Evolutionary conservation across 805 yeast genomes (phyloP).

Genomic region (Priceomyces melissophilus): DNA sequence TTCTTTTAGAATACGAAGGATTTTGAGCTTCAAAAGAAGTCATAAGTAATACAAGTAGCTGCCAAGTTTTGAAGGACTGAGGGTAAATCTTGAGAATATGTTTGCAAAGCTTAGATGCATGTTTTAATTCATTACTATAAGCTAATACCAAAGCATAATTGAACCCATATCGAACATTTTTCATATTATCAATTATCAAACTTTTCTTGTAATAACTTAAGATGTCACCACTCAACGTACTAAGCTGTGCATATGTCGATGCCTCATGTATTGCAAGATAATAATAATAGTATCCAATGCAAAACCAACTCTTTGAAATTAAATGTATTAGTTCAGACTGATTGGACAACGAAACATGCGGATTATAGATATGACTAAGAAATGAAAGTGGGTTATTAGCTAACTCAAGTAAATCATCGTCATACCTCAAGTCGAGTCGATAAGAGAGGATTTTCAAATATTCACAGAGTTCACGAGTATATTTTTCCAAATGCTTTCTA

Average conservation of each 20-base stretch:
- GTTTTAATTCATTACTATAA: slow-evolving; percentile 37
- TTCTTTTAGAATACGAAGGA: slow-evolving; percentile 11
- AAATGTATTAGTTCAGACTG: slow-evolving; percentile 23
- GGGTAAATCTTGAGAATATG: slow-evolving; percentile 49
- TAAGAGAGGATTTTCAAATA: slow-evolving; percentile 23
- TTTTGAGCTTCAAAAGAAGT: slow-evolving; percentile 53
- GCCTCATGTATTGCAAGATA: slow-evolving; percentile 25
- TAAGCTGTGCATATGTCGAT: slow-evolving; percentile 17
- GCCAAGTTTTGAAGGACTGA: slow-evolving; percentile 60
- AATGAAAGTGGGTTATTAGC: slow-evolving; percentile 25
- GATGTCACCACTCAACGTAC: slow-evolving; percentile 13
- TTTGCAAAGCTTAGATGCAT: slow-evolving; percentile 46
- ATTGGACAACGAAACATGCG: slow-evolving; percentile 25
- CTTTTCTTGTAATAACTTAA: slow-evolving; percentile 30
- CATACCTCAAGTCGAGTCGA: slow-evolving; percentile 26
- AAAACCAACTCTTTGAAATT: slow-evolving; percentile 35
- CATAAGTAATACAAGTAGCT: slow-evolving; percentile 59
- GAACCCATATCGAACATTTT: slow-evolving; percentile 24
- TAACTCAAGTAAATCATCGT: slow-evolving; percentile 11
- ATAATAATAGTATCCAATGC: slow-evolving; percentile 30
- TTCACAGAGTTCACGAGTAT: slow-evolving; percentile 15
- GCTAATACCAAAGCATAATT: slow-evolving; percentile 51
- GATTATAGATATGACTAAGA: slow-evolving; percentile 33
- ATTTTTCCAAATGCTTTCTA: slow-evolving; percentile 14
- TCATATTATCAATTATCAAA: slow-evolving; percentile 35